Evolutionary conservation across 805 yeast genomes (phyloP).

Genomic region (Saccharomycopsis vini): DNA sequence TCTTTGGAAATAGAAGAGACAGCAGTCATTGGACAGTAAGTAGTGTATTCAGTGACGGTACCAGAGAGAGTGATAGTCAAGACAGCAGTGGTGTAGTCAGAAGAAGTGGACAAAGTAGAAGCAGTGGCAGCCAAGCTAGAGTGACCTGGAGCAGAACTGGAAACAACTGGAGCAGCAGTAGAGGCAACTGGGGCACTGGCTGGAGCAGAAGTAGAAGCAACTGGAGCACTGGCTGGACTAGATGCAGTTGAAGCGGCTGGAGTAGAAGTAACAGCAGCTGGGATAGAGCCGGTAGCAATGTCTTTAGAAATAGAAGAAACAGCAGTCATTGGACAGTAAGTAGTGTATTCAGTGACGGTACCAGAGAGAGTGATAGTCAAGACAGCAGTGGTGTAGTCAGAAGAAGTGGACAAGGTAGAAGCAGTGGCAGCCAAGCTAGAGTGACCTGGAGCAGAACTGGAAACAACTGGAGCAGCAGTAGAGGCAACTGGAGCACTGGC

Average conservation of each 20-base stretch:
- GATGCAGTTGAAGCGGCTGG: constrained; percentile 6
- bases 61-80: constrained; percentile 16
- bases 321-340: constrained; percentile 23
- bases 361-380: constrained; percentile 15
- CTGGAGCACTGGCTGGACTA: not conserved
- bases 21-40: constrained; percentile 23
- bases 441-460: not conserved
- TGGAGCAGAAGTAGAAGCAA: not conserved
- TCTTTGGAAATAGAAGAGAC: not conserved
- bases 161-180: not conserved
- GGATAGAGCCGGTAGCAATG: not conserved
- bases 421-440: constrained; percentile 18
- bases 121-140: constrained; percentile 21
- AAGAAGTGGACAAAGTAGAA: constrained; percentile 7
- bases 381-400: not conserved
- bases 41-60: constrained; percentile 22
- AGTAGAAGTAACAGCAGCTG: constrained; percentile 2
- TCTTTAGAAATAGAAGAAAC: not conserved
- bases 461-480: too few relatives aligned
- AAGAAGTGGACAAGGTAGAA: too few relatives aligned
- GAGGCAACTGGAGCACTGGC: too few relatives aligned
- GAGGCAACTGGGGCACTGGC: not conserved
- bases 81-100: not conserved
- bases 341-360: constrained; percentile 22
- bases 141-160: not conserved